These are phyloP conservation scores for Eucalyptus curtisii DNA, from an alignment of 345 rosid genomes.

Conservation along the genomic window DNA sequence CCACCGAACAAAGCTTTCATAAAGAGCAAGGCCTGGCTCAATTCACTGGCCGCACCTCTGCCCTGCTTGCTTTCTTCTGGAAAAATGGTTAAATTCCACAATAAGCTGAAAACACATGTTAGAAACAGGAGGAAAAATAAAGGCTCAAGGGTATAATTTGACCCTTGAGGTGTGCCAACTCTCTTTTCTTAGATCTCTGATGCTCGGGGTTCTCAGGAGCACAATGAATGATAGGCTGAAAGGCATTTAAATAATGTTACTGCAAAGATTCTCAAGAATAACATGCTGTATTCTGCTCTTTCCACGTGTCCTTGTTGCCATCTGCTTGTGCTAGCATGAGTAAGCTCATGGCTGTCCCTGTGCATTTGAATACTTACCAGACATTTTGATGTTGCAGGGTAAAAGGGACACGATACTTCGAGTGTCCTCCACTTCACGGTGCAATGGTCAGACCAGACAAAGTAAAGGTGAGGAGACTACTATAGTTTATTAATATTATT, in stretches of 20 bases:
- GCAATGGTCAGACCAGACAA: slow-evolving; percentile 84
- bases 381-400: slow-evolving; percentile 26
- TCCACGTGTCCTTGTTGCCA: not conserved
- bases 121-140: not conserved
- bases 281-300: not conserved
- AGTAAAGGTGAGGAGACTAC: slow-evolving; percentile 54
- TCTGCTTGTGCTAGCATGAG: not conserved
- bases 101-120: not conserved
- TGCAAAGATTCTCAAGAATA: not conserved
- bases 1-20: not conserved
- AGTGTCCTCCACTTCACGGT: slow-evolving; percentile 74
- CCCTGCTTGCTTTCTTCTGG: not conserved
- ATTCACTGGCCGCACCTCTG: not conserved
- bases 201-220: not conserved
- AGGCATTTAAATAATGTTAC: not conserved
- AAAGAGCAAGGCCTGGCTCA: not conserved
- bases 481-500: not conserved
- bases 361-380: not conserved
- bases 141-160: not conserved
- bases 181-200: not conserved
- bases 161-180: not conserved
- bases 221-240: not conserved
- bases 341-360: not conserved
- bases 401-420: slow-evolving; percentile 64
- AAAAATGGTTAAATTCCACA: not conserved